Evolutionary conservation across 306 rosid species (phyloP).

Genomic region (Pyrus communis): DNA sequence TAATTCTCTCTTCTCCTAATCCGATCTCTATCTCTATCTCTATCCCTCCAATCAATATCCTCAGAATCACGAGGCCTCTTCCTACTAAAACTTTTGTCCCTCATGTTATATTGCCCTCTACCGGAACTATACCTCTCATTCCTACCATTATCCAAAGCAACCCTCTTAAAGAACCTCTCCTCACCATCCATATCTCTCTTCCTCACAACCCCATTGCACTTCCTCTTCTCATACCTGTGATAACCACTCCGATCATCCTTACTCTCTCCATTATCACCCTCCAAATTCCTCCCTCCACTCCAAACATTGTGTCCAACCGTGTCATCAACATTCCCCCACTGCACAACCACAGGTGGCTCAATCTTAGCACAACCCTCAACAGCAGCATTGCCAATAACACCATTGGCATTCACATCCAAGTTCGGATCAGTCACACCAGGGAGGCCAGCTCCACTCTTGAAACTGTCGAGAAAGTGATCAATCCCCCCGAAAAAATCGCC

Average conservation of each 20-base stretch:
- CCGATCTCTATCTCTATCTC: slow-evolving; percentile 41
- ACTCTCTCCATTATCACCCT: slow-evolving; percentile 26
- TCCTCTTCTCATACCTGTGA: slow-evolving; percentile 11
- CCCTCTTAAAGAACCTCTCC: slow-evolving; percentile 55
- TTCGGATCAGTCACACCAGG: slow-evolving; percentile 1
- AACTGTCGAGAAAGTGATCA: slow-evolving; percentile 75
- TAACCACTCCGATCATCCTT: slow-evolving; percentile 26
- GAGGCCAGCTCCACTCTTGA: slow-evolving; percentile 66
- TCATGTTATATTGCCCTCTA: slow-evolving; percentile 33
- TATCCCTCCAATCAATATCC: slow-evolving; percentile 56
- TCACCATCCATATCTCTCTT: slow-evolving; percentile 31
- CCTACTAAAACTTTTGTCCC: slow-evolving; percentile 40
- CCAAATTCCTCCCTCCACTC: slow-evolving; percentile 14
- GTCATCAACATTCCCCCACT: slow-evolving; percentile 12
- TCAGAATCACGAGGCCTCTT: slow-evolving; percentile 79
- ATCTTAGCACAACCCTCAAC: slow-evolving; percentile 17
- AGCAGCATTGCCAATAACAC: slow-evolving; percentile 9
- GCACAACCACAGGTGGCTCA: slow-evolving; percentile 14
- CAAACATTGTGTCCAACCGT: slow-evolving; percentile 13
- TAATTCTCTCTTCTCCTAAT: slow-evolving; percentile 52
- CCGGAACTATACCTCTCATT: slow-evolving; percentile 37
- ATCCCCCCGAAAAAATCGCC: slow-evolving; percentile 80
- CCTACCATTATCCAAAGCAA: slow-evolving; percentile 37
- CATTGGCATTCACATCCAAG: background rate
- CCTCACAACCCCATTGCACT: slow-evolving; percentile 17